Evolutionary conservation across 1,139 yeast genomes (phyloP).

Genomic region (Taiozyma sp.): DNA sequence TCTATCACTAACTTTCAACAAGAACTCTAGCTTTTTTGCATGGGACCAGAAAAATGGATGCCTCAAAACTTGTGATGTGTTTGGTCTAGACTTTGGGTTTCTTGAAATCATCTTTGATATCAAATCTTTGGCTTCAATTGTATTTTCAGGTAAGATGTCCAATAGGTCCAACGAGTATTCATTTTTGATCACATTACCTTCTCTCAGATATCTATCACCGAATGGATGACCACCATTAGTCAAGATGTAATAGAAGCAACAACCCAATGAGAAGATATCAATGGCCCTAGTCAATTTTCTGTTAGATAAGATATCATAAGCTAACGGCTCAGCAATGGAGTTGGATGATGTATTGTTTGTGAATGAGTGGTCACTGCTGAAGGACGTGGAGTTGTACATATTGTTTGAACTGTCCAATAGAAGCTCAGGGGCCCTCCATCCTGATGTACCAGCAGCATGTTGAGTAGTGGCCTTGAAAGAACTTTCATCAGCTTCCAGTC

Average conservation of each 20-base stretch:
- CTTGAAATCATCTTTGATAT: conserved; percentile 64
- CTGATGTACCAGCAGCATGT: conserved; percentile 94
- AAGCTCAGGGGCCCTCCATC: conserved; percentile 98
- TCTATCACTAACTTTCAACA: conserved; percentile 83
- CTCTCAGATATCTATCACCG: conserved; percentile 84
- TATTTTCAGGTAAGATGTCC: conserved; percentile 36
- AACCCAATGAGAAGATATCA: conserved; percentile 91
- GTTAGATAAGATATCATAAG: conserved; percentile 34
- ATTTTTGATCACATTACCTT: conserved; percentile 80
- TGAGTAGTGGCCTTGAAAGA: conserved; percentile 90
- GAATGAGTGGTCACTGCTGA: conserved; percentile 19
- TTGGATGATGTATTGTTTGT: conserved; percentile 17
- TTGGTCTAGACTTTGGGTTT: conserved; percentile 71
- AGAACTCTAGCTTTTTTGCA: conserved; percentile 73
- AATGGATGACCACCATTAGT: conserved; percentile 91
- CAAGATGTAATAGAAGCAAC: conserved; percentile 84
- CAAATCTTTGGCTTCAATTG: conserved; percentile 65
- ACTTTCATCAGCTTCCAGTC: conserved; percentile 85
- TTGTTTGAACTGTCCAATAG: conserved; percentile 36
- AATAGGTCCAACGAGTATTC: conserved; percentile 46
- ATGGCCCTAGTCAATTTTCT: conserved; percentile 83
- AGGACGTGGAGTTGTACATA: conserved; percentile 10
- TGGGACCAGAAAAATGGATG: conserved; percentile 89
- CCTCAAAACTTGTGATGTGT: conserved; percentile 55
- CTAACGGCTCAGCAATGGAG: conserved; percentile 26